Conservation (phyloP, 495 filamentous ascomycete species). For the Talaromyces liani region DNA sequence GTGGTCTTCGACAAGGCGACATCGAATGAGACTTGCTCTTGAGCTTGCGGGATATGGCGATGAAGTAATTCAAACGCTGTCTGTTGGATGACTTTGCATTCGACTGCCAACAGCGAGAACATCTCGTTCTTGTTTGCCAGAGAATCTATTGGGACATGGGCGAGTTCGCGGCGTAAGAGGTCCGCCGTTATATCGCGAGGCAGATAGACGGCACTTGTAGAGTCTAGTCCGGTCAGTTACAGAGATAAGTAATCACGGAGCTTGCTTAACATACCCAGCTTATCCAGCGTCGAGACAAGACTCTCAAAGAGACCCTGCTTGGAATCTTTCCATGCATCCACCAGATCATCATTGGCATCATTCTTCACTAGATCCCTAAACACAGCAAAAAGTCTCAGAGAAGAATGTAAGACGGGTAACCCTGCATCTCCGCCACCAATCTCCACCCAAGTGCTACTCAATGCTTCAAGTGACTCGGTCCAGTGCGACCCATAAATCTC, state of each 20-base stretch:
- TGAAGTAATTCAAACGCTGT: conserved; percentile 78
- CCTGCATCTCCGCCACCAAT: conserved; percentile 34
- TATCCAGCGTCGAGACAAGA: conserved; percentile 45
- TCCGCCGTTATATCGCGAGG: conserved; percentile 66
- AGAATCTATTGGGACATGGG: conserved; percentile 45
- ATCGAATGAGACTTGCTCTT: conserved; percentile 81
- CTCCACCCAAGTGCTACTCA: conserved; percentile 48
- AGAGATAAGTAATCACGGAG: not conserved
- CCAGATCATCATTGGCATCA: conserved; percentile 73
- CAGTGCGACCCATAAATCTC: conserved; percentile 84
- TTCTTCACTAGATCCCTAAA: conserved; percentile 46
- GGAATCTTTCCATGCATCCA: conserved; percentile 59
- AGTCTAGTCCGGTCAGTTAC: conserved; percentile 22
- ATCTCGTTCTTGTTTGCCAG: conserved; percentile 52
- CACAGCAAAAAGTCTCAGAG: conserved; percentile 60
- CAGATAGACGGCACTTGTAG: conserved; percentile 46
- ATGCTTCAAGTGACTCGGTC: conserved; percentile 55
- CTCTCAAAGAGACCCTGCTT: conserved; percentile 40
- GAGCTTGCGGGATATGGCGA: conserved; percentile 60
- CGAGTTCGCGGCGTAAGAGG: conserved; percentile 56
- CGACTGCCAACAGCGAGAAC: conserved; percentile 67
- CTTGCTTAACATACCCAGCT: conserved; percentile 27
- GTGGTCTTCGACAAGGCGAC: conserved; percentile 65
- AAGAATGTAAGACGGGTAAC: conserved; percentile 58
- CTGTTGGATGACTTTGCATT: conserved; percentile 66